Percentiles rank a stretch among this genome's conserved stretches.
These are phyloP conservation scores for Pseudozyma hubeiensis DNA, from an alignment of 1,284 basidiomycete genomes.

Conservation along the genomic window DNA sequence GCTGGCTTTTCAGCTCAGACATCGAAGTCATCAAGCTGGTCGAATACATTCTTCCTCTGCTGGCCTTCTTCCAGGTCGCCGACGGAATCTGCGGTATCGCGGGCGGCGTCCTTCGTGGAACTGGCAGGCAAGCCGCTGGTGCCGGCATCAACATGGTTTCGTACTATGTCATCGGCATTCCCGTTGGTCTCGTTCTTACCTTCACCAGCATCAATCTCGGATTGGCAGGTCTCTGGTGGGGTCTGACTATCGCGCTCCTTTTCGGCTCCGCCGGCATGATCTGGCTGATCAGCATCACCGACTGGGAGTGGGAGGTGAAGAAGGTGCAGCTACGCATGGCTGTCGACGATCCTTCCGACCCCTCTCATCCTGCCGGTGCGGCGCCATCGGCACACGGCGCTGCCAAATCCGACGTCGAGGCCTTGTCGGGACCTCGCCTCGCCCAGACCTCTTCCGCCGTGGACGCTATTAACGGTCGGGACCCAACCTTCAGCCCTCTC, in stretches of 20 bases:
- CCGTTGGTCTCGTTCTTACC: constrained; percentile 71
- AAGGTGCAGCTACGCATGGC: constrained; percentile 55
- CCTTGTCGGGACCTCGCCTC: constrained; percentile 14
- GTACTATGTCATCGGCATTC: constrained; percentile 71
- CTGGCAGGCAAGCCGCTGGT: constrained; percentile 75
- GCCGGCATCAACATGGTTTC: constrained; percentile 71
- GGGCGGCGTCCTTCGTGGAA: constrained; percentile 80
- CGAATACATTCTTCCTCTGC: constrained; percentile 78
- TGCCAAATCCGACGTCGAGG: constrained; percentile 36
- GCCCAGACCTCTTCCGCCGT: constrained; percentile 29
- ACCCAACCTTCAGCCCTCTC: constrained; percentile 27
- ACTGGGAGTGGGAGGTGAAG: constrained; percentile 69
- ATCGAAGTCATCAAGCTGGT: constrained; percentile 78
- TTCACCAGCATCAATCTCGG: constrained; percentile 69
- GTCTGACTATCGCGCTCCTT: constrained; percentile 70
- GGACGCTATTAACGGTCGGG: constrained; percentile 36
- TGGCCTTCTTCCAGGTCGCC: constrained; percentile 75
- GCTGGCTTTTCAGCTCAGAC: constrained; percentile 85
- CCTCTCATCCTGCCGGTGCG: constrained; percentile 1
- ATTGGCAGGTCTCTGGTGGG: constrained; percentile 71
- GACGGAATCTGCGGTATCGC: constrained; percentile 80
- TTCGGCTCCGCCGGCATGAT: constrained; percentile 69
- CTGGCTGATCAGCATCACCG: constrained; percentile 69
- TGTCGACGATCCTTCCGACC: constrained; percentile 46
- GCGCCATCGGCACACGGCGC: constrained; percentile 7